phyloP scores from a whole-genome alignment of 2,329 filamentous ascomycete genomes.

The Metarhizium guizhouense region DNA sequence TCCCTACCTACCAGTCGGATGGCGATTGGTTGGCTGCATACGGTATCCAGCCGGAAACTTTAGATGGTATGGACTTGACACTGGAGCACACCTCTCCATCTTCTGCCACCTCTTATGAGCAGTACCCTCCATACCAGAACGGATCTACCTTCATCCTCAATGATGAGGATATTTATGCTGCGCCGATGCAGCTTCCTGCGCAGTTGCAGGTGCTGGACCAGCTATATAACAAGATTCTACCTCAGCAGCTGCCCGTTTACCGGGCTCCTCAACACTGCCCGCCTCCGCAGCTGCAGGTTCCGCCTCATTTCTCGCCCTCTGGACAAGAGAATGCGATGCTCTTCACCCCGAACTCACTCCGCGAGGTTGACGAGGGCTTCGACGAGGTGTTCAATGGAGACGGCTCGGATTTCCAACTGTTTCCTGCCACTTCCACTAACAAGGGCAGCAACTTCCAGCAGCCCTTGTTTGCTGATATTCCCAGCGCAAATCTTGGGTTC shows the following conservation, averaged over 20 bases:
- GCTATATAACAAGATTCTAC: slow-evolving; percentile 35
- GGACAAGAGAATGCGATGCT: slow-evolving; percentile 62
- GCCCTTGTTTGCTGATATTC: slow-evolving; percentile 40
- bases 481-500: slow-evolving; percentile 41
- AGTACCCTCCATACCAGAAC: slow-evolving; percentile 53
- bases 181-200: slow-evolving; percentile 46
- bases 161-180: slow-evolving; percentile 55
- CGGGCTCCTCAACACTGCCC: slow-evolving; percentile 16
- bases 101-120: slow-evolving; percentile 30
- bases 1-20: slow-evolving; percentile 38
- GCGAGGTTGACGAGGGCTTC: slow-evolving; percentile 57
- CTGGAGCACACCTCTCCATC: slow-evolving; percentile 29
- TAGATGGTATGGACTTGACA: slow-evolving; percentile 33
- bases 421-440: slow-evolving; percentile 28
- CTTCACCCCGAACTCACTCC: slow-evolving; percentile 54
- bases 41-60: slow-evolving; percentile 19
- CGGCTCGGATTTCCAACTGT: slow-evolving; percentile 58
- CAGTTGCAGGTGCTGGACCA: slow-evolving; percentile 30
- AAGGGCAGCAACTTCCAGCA: slow-evolving; percentile 36
- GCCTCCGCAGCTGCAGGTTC: slow-evolving; percentile 11
- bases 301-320: slow-evolving; percentile 56
- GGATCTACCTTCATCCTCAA: slow-evolving; percentile 51
- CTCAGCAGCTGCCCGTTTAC: slow-evolving; percentile 30
- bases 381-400: slow-evolving; percentile 41
- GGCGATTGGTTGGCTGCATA: slow-evolving; percentile 35